Base-by-base conservation (phyloP, 495 filamentous ascomycete genomes). In the Xylaria acuta region DNA sequence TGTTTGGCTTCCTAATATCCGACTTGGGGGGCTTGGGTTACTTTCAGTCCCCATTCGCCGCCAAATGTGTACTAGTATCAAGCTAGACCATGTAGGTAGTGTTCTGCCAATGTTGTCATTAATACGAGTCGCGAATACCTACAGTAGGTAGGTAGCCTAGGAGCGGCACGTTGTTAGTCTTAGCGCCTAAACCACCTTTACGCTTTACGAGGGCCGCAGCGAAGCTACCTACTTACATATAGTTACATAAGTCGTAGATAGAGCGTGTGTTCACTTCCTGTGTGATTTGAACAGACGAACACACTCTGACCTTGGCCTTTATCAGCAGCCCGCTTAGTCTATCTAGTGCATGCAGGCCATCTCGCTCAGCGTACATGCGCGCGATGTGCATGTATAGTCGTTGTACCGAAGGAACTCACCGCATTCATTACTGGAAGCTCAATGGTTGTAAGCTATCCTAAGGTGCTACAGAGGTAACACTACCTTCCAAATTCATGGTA, bases 341-440 rank as follows among this genome's bases (percentile, higher is more conserved):
- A 38, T n/a, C n/a, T n/a, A 30, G 27, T 20, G 54, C 54, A 38
- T 38, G 56, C 56, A 59, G n/a, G 56, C 32, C 56, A 59, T 36
- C 56, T 59, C 32, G 16, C 16, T 38, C 32, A n/a, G 54, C 56
- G 12, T 54, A 30, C 49, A 32, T 32, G 27, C 12, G 53, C 25
- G 25, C 38, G 38, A 38, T 36, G 58, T 38, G 20, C 36, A 59
- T 20, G 3, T 36, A 60, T 38, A 30, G 58, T 60, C 58, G 58
- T 38, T 34, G 12, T 38, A 60, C 8, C 8, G 38, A n/a, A 18
- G 34, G 14, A 16, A 32, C 18, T 30, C 27, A 18, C 27, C 14
- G 18, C 27, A 30, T 5, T 12, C 3, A 54, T 54, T 54, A 14
- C 5, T n/a, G n/a, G n/a, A 1, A 32, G 0, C 12, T 56, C 5